These are phyloP conservation scores for Solanum pinnatisectum DNA, from an alignment of 257 asterid genomes.

Conservation along the genomic window DNA sequence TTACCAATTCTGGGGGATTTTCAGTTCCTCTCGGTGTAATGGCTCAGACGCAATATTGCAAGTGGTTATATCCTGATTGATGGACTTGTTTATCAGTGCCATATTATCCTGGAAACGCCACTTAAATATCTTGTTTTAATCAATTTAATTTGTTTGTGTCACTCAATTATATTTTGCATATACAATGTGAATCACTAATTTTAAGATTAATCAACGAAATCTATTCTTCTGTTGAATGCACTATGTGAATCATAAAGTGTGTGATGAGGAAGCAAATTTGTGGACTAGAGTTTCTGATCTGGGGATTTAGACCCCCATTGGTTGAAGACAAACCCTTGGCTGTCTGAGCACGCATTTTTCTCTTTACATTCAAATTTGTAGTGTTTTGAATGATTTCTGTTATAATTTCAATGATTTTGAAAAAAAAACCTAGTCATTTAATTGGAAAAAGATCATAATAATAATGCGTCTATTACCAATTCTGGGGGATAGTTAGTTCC, in stretches of 20 bases:
- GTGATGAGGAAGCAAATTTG: conserved; percentile 18
- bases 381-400: not conserved
- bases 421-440: too few species aligned
- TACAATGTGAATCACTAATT: not conserved
- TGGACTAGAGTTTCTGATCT: conserved; percentile 41
- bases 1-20: conserved; percentile 76
- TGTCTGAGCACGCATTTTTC: conserved; percentile 48
- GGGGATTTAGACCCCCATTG: conserved; percentile 9
- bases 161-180: not conserved
- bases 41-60: conserved; percentile 59
- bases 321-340: conserved; percentile 42
- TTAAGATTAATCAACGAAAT: too few species aligned
- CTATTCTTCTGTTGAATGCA: too few species aligned
- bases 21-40: conserved; percentile 55
- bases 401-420: too few species aligned
- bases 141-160: not conserved
- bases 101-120: conserved; percentile 77
- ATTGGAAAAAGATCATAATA: not conserved
- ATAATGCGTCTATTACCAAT: conserved; percentile 74
- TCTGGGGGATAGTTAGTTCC: conserved; percentile 48
- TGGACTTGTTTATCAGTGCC: conserved; percentile 28
- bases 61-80: conserved; percentile 72
- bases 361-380: not conserved
- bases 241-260: not conserved
- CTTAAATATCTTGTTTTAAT: conserved; percentile 6